Conservation (phyloP, 2,329 filamentous ascomycete genomes). For the Aspergillus niger region DNA sequence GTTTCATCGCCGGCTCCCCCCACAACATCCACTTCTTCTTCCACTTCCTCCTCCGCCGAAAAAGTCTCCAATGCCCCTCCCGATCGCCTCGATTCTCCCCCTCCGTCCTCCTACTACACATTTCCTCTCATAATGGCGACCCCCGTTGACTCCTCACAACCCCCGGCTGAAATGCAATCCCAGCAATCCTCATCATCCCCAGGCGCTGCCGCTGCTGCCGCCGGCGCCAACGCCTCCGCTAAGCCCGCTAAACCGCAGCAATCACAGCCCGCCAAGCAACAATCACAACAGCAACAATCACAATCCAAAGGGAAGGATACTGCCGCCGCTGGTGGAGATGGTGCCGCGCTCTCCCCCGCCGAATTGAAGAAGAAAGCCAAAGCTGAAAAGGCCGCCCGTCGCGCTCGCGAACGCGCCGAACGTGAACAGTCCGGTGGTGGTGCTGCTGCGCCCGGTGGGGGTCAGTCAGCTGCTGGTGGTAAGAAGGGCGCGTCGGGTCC, state of each 20-base stretch:
- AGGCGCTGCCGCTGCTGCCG: constrained; percentile 12
- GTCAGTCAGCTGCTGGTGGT: constrained; percentile 16
- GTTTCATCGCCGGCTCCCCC: constrained; percentile 16
- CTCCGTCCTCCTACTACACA: constrained; percentile 23
- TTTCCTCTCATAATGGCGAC: constrained; percentile 20
- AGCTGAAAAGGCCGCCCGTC: constrained; percentile 84
- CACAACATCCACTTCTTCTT: constrained; percentile 20
- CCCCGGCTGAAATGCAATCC: constrained; percentile 23
- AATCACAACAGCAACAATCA: constrained; percentile 20
- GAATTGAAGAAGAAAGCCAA: constrained; percentile 88
- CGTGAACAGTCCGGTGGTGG: constrained; percentile 47
- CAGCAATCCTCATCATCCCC: constrained; percentile 12
- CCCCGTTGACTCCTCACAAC: constrained; percentile 22
- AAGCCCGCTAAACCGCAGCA: constrained; percentile 22
- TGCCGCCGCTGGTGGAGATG: constrained; percentile 24
- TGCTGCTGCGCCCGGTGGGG: constrained; percentile 20
- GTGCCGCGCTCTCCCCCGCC: constrained; percentile 51
- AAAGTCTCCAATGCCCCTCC: constrained; percentile 31
- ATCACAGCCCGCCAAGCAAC: constrained; percentile 21
- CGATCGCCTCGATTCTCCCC: constrained; percentile 18
- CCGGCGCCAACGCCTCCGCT: constrained; percentile 25
- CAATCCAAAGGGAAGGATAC: constrained; percentile 28
- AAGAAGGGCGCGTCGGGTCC: constrained; percentile 36
- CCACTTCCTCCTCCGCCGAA: constrained; percentile 17
- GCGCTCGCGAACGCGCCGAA: constrained; percentile 69